phyloP scores from a whole-genome alignment of 2,329 filamentous ascomycete species.

The Claviceps citrina region DNA sequence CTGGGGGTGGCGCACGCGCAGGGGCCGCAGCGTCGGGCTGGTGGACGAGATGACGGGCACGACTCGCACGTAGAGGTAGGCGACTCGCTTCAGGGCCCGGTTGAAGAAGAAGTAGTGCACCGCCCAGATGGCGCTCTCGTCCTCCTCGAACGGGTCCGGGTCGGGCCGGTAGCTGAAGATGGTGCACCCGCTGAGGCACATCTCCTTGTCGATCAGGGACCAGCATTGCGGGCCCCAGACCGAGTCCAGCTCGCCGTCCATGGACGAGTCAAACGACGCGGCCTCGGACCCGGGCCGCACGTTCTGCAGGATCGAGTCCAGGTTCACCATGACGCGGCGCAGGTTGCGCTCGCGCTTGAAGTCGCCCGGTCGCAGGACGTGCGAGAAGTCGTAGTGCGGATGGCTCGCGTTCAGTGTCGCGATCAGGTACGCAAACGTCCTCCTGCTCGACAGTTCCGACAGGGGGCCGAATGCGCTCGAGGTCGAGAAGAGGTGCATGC shows the following conservation, averaged over 20 bases:
- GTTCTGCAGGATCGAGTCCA: slow-evolving; percentile 79
- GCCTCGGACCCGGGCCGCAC: slow-evolving; percentile 51
- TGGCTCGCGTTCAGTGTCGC: slow-evolving; percentile 93
- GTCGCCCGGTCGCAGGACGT: slow-evolving; percentile 74
- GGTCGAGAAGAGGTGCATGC: slow-evolving; percentile 47
- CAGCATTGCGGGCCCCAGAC: slow-evolving; percentile 85
- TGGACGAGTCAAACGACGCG: slow-evolving; percentile 25
- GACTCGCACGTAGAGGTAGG: slow-evolving; percentile 85
- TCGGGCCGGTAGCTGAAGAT: slow-evolving; percentile 82
- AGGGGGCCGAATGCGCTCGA: slow-evolving; percentile 86
- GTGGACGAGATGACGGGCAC: slow-evolving; percentile 58
- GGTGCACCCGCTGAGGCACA: slow-evolving; percentile 77
- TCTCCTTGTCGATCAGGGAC: slow-evolving; percentile 84
- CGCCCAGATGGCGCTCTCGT: slow-evolving; percentile 88
- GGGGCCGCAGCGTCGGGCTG: slow-evolving; percentile 33
- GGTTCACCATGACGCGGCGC: slow-evolving; percentile 66
- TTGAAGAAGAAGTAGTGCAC: slow-evolving; percentile 98
- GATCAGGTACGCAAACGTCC: slow-evolving; percentile 91
- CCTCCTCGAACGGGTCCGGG: slow-evolving; percentile 79
- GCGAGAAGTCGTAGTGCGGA: slow-evolving; percentile 83
- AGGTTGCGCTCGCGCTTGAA: slow-evolving; percentile 75
- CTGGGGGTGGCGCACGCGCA: slow-evolving; percentile 15
- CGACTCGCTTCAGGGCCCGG: slow-evolving; percentile 77
- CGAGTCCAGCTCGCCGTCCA: slow-evolving; percentile 34
- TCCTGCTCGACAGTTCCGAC: slow-evolving; percentile 72